Evolutionary conservation across 2,329 filamentous ascomycete genomes (phyloP).

Genomic region (Bipolaris zeicola): DNA sequence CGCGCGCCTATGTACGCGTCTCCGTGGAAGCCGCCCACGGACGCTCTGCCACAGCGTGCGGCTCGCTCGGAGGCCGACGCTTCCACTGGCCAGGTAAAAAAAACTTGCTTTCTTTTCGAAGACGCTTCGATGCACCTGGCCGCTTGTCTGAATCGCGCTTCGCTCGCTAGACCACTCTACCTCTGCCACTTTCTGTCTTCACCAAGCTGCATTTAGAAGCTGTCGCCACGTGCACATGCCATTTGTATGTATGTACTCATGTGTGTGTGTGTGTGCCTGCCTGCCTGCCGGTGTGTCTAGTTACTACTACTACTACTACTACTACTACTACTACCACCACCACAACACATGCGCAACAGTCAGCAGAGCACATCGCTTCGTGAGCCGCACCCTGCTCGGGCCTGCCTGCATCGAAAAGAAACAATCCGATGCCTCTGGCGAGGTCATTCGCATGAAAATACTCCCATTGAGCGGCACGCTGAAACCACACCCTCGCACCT

Average conservation of each 20-base stretch:
- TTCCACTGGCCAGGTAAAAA: constrained; percentile 22
- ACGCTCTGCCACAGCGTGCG: neutral
- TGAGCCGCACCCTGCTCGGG: neutral
- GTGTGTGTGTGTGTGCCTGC: too few species aligned
- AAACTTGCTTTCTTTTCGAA: constrained; percentile 22
- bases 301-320: too few species aligned
- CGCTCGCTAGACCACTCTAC: constrained; percentile 3
- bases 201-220: neutral
- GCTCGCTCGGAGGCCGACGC: constrained; percentile 8
- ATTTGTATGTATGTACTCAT: too few species aligned
- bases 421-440: constrained; percentile 7
- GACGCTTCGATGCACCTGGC: constrained; percentile 13
- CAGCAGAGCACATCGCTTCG: neutral
- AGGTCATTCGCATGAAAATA: constrained; percentile 8
- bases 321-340: neutral
- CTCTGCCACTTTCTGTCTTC: constrained; percentile 11
- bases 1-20: constrained; percentile 20
- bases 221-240: neutral
- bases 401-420: constrained; percentile 3
- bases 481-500: constrained; percentile 24
- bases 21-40: constrained; percentile 9
- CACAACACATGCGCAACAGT: neutral
- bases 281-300: too few species aligned
- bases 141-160: constrained; percentile 1
- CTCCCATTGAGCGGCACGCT: constrained; percentile 16